Evolutionary conservation across 1,284 basidiomycete species (phyloP), one percentile per base, ranked within the genome.

Genomic region (Taiwanofungus camphoratus): DNA sequence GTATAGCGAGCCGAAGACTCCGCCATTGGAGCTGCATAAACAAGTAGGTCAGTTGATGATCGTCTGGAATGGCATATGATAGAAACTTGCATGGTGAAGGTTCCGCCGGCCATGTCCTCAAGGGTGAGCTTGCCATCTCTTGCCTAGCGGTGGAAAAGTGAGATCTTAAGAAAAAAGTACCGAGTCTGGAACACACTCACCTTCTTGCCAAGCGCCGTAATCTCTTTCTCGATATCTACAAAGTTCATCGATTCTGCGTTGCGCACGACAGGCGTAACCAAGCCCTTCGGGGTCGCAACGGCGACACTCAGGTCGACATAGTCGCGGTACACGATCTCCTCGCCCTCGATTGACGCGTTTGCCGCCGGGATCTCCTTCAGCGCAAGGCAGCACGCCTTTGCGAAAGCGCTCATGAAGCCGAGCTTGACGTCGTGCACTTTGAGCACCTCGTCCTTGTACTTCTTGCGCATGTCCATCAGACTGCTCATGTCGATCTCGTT

Each of bases 401-500:
- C 87, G 60, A 99, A 99, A 33, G 92, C 92, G 52, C 87, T 90
- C 96, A 99, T 99, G 79, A 92, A 99, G 30, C 96, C 95, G 52
- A 99, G 80, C 71, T 99, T 99, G 66, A 98, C 85, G 38, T 92
- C 94, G 57, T 94, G 87, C 62, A 87, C 80, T 70, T 99, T 97
- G 44, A 94, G 74, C 39, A 98, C 74, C 44, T 81, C 74, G 55
- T 98, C 93, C 77, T 99, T 99, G 82, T 95, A 95, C 61, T 88
- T 84, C 62, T 86, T 83, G 57, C 96, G 87, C 83, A 99, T 86
- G 41, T 88, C 86, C 75, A 98, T 90, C 50, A 98, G 70, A 36
- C 86, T 85, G 35, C 90, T 93, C 95, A 99, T 99, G 74, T 99
- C 95, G 62, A 99, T 92, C 71, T 99, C 95, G 73, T 99, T 98